These are phyloP conservation scores for Carex pumila DNA, from an alignment of 176 grass and related monocot genomes.

Conservation along the genomic window DNA sequence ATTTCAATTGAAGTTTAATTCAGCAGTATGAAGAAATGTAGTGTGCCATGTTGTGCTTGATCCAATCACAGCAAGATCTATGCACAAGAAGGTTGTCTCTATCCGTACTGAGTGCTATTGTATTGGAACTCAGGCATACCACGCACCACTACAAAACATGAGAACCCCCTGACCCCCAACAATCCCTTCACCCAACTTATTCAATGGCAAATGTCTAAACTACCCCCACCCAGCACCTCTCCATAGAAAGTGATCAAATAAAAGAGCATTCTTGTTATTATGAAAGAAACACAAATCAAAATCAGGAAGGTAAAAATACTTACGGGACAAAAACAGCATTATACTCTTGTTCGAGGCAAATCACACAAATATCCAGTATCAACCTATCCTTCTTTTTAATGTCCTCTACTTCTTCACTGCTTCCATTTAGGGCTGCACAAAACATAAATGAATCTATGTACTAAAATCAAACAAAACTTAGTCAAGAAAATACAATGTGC, in stretches of 20 bases:
- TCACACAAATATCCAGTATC: conserved; percentile 84
- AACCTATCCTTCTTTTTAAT: conserved; percentile 54
- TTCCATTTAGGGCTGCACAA: conserved; percentile 44
- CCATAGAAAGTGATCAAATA: neutral
- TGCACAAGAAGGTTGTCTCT: neutral
- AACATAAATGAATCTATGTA: conserved; percentile 12
- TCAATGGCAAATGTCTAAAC: neutral
- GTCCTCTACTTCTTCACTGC: conserved; percentile 37
- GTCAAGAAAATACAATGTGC: neutral
- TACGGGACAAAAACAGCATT: conserved; percentile 99
- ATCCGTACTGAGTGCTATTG: neutral
- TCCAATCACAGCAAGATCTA: neutral
- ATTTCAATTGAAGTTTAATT: neutral
- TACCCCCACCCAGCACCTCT: neutral
- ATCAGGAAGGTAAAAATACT: conserved; percentile 33
- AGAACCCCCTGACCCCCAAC: neutral
- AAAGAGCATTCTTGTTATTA: neutral
- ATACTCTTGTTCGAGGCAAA: conserved; percentile 99
- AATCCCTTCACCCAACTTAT: neutral
- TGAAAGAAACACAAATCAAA: conserved; percentile 17
- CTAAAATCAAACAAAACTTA: neutral
- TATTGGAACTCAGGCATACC: neutral
- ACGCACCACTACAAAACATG: neutral
- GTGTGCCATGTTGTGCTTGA: neutral
- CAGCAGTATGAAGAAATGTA: neutral